Base-by-base conservation (phyloP, 768 basidiomycete species). In the Boletus pseudo-olivaceus region DNA sequence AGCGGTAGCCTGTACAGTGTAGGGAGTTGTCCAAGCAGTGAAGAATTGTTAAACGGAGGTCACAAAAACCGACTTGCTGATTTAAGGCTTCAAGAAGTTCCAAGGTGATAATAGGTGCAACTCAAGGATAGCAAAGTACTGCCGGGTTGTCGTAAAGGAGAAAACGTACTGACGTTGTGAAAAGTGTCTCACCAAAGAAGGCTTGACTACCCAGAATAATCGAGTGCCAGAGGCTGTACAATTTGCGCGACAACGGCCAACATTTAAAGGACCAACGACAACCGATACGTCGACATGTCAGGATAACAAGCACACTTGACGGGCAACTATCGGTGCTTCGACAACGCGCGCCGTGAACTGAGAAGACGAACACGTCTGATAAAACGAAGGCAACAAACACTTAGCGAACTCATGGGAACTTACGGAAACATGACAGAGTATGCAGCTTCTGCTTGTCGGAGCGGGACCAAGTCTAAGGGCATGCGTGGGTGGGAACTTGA, bases 351-450 rank as follows among this genome's bases (percentile, higher is more conserved):
- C 7, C 47, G 51, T 19, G 53, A 45, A 15, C 61, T 55, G n/a
- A 29, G 20, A 39, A 40, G 46, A 20, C 17, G 44, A 29, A 44
- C 15, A 32, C 35, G 48, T 52, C 49, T 55, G 46, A 47, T 51
- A 49, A 37, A 55, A 54, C 39, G 23, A 35, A 41, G 49, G 26
- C 9, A 11, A n/a, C 2, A 33, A 46, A 33, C 17, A 40, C 45
- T 20, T 19, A 3, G 17, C 27, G 32, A 35, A 47, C 11, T 1
- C 34, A 23, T 26, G 20, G 17, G 9, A 23, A 61, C 65, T 60
- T 39, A 69, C 67, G 60, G 57, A 58, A 70, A 68, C 41, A 67
- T 62, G 17, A 26, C 12, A 7, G 65, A 55, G 33, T 71, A 67
- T 19, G 65, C 65, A 5, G 54, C 59, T 44, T 69, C 65, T 27